These are phyloP conservation scores for Phytophthora cactorum DNA, from an alignment of 352 stramenopile species.

Conservation along the genomic window DNA sequence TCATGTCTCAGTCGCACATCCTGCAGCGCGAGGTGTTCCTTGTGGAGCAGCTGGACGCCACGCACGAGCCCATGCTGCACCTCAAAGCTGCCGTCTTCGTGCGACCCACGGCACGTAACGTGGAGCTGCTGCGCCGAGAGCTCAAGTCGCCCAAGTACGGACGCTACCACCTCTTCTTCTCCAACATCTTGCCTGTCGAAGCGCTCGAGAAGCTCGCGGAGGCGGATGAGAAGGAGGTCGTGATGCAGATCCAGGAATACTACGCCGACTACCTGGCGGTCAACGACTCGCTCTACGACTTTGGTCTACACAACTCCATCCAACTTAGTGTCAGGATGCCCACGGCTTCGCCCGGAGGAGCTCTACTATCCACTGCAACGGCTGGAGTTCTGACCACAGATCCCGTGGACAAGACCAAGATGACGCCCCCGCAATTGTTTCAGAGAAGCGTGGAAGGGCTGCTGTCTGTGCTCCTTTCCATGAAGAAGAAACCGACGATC, in stretches of 20 bases:
- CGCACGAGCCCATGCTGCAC: constrained; percentile 90
- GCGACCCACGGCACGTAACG: constrained; percentile 92
- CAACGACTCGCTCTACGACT: constrained; percentile 98
- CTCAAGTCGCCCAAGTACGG: constrained; percentile 95
- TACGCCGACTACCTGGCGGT: constrained; percentile 99
- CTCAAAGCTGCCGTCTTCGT: constrained; percentile 96
- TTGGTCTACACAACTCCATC: constrained; percentile 89
- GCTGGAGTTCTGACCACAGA: constrained; percentile 56
- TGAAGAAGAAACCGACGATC: constrained; percentile 97
- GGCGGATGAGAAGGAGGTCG: constrained; percentile 94
- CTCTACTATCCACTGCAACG: constrained; percentile 43
- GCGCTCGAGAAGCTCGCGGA: constrained; percentile 96
- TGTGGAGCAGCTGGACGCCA: constrained; percentile 90
- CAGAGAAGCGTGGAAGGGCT: constrained; percentile 94
- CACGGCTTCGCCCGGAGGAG: constrained; percentile 25
- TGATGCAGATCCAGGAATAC: constrained; percentile 98
- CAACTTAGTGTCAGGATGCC: constrained; percentile 61
- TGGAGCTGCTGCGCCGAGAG: constrained; percentile 93
- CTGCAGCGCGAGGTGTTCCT: constrained; percentile 96
- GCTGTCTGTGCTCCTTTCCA: constrained; percentile 93
- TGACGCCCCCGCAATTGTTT: constrained; percentile 62
- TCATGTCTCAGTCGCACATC: constrained; percentile 97
- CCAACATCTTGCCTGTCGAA: constrained; percentile 94
- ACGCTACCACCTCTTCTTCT: constrained; percentile 99
- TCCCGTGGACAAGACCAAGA: constrained; percentile 40